Conservation (phyloP, 2,329 filamentous ascomycete genomes). For the Clarireedia paspali region DNA sequence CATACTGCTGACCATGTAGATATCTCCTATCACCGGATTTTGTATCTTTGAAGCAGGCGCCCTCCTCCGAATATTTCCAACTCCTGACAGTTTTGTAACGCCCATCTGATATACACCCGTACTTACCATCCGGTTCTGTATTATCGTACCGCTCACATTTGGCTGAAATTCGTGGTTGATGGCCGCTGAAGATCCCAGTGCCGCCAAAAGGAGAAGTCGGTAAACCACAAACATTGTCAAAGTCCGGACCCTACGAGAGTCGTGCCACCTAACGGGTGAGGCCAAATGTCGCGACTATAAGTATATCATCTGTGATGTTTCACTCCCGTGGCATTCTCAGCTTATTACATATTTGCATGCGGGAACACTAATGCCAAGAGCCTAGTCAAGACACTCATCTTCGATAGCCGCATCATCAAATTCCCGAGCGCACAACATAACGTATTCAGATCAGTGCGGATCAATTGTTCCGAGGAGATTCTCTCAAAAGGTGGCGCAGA, state of each 20-base stretch:
- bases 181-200: neutral
- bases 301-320: neutral
- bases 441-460: neutral
- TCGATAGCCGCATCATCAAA: no score
- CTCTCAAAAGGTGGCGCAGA: neutral
- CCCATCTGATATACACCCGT: constrained; percentile 2
- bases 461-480: neutral
- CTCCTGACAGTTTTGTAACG: neutral
- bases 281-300: neutral
- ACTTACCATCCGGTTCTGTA: neutral
- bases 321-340: neutral
- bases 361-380: neutral
- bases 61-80: neutral
- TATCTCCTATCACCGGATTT: constrained; percentile 4
- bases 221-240: neutral
- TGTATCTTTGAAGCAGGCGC: neutral
- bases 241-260: neutral
- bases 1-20: constrained; percentile 7
- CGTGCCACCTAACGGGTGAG: neutral
- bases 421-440: neutral
- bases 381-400: neutral
- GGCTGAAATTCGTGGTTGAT: neutral
- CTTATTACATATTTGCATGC: neutral
- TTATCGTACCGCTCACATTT: neutral
- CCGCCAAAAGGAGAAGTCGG: neutral